Evolutionary conservation across 129 eudicot genomes (phyloP).

Genomic region (Escallonia herrerae): DNA sequence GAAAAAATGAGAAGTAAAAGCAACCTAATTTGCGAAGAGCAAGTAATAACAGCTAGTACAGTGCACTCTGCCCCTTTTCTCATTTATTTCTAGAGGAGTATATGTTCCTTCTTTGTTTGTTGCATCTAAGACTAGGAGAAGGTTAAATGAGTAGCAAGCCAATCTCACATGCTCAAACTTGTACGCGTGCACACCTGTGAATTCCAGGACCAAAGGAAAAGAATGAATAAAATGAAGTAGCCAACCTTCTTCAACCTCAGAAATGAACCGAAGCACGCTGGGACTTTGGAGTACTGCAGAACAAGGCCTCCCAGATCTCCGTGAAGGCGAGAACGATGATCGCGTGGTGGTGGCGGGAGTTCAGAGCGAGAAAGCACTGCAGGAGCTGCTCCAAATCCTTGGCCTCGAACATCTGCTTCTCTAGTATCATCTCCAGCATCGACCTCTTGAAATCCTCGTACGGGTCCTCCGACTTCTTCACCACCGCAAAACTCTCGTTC

Average conservation of each 20-base stretch:
- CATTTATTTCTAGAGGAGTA: too few relatives aligned
- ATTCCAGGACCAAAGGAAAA: too few relatives aligned
- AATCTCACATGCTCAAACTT: not conserved
- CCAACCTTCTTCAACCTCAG: not conserved
- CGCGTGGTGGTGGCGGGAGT: constrained; percentile 50
- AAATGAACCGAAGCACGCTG: not conserved
- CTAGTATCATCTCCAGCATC: constrained; percentile 76
- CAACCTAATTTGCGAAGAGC: too few relatives aligned
- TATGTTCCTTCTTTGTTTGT: too few relatives aligned
- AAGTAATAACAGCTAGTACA: too few relatives aligned
- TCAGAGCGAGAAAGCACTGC: constrained; percentile 52
- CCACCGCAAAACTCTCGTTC: constrained; percentile 53
- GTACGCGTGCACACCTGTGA: not conserved
- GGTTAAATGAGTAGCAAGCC: not conserved
- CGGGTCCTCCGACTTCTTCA: constrained; percentile 58
- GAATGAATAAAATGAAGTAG: too few relatives aligned
- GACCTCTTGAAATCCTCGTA: constrained; percentile 69
- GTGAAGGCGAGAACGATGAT: constrained; percentile 59
- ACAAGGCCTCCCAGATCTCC: constrained; percentile 48
- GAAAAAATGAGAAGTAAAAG: too few relatives aligned
- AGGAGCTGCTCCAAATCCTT: constrained; percentile 57
- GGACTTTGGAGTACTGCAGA: not conserved
- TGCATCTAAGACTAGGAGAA: too few relatives aligned
- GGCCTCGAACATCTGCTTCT: constrained; percentile 55
- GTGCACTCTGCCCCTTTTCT: too few relatives aligned